These are phyloP conservation scores for Leccinum griseonigrum DNA, from an alignment of 1,284 basidiomycete species.

Conservation along the genomic window DNA sequence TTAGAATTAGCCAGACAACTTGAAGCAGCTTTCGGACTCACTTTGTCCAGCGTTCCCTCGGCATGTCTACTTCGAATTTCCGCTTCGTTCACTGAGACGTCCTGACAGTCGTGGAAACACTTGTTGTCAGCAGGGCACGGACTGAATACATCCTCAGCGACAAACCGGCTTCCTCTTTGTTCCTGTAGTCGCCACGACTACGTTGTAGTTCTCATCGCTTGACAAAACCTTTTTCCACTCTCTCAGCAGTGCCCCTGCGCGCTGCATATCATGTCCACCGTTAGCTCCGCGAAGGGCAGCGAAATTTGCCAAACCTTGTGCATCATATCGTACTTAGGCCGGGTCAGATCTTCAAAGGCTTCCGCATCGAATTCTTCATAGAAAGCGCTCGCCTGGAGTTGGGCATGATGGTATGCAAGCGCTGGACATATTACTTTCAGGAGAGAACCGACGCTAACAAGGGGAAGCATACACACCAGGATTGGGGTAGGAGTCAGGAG, in stretches of 20 bases:
- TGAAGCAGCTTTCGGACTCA: conserved; percentile 32
- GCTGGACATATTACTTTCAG: conserved; percentile 29
- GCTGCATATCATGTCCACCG: conserved; percentile 39
- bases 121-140: not conserved
- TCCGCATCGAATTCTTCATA: conserved; percentile 80
- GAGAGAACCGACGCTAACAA: not conserved
- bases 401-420: conserved; percentile 84
- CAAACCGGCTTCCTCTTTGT: conserved; percentile 70
- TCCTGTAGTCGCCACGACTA: conserved; percentile 47
- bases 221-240: conserved; percentile 72
- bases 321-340: conserved; percentile 77
- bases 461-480: conserved; percentile 58
- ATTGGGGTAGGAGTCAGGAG: conserved; percentile 90
- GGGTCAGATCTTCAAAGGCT: conserved; percentile 75
- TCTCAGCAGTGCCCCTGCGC: conserved; percentile 71
- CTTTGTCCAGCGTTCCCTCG: conserved; percentile 61
- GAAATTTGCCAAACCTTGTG: conserved; percentile 57
- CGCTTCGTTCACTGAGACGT: conserved; percentile 57
- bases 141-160: conserved; percentile 13
- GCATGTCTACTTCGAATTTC: conserved; percentile 68
- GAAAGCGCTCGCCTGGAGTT: conserved; percentile 90
- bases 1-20: conserved; percentile 5
- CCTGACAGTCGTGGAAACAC: conserved; percentile 35
- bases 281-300: not conserved
- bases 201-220: conserved; percentile 61